Percentiles rank a stretch among this genome's conserved stretches.
Conservation (phyloP, 2,329 filamentous ascomycete genomes). For the Penicillium verrucosum region DNA sequence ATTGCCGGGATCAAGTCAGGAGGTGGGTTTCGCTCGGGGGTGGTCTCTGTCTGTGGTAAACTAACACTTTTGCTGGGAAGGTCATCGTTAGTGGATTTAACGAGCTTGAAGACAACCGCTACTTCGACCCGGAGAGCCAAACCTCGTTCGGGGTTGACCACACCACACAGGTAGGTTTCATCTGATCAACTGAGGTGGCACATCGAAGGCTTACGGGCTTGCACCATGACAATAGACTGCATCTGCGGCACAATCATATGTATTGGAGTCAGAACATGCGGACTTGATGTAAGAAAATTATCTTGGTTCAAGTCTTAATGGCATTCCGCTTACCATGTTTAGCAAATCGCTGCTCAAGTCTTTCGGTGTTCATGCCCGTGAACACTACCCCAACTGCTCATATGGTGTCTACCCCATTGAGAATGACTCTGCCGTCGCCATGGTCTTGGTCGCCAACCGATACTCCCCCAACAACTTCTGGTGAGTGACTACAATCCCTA, state of each 20-base stretch:
- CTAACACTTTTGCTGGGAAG: constrained; percentile 34
- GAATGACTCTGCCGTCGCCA: constrained; percentile 70
- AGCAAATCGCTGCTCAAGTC: constrained; percentile 82
- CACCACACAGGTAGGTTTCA: constrained; percentile 60
- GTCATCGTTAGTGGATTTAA: constrained; percentile 84
- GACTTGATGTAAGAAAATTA: constrained; percentile 69
- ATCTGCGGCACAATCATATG: constrained; percentile 74
- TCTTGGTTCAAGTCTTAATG: not conserved
- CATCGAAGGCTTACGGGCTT: constrained; percentile 10
- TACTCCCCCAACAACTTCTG: constrained; percentile 98
- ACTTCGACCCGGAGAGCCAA: constrained; percentile 85
- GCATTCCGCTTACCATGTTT: constrained; percentile 7
- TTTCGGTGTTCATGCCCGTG: constrained; percentile 70
- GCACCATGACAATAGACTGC: constrained; percentile 60
- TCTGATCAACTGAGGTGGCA: not conserved
- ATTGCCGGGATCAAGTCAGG: constrained; percentile 78
- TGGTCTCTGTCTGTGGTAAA: not conserved
- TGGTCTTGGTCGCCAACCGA: constrained; percentile 89
- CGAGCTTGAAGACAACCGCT: constrained; percentile 72
- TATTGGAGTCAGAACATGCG: constrained; percentile 69
- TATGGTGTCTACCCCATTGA: constrained; percentile 80
- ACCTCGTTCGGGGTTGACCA: constrained; percentile 90
- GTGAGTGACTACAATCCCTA: constrained; percentile 45
- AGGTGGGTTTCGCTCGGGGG: constrained; percentile 51
- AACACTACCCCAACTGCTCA: constrained; percentile 82